phyloP scores from a whole-genome alignment of 495 filamentous ascomycete species.

The Jackrogersella multiformis region DNA sequence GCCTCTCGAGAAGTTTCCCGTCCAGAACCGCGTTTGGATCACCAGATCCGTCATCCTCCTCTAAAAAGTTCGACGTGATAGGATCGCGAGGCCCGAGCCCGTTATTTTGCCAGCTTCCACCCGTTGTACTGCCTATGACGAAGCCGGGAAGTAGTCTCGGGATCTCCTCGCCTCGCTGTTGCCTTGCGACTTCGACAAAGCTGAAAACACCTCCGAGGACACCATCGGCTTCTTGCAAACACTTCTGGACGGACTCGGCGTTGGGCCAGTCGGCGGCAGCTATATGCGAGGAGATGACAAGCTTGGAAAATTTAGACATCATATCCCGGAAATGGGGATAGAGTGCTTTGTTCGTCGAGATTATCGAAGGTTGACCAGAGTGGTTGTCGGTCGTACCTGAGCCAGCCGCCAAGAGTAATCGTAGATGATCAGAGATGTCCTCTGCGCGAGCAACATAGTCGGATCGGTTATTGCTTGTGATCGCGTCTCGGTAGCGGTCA shows the following conservation, averaged over 20 bases:
- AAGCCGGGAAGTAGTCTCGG: conserved; percentile 92
- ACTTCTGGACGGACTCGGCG: conserved; percentile 89
- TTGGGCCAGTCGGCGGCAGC: conserved; percentile 92
- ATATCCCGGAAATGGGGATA: conserved; percentile 98
- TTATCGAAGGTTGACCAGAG: conserved; percentile 98
- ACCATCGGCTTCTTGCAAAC: conserved; percentile 93
- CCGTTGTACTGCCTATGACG: conserved; percentile 78
- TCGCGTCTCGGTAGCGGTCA: conserved; percentile 85
- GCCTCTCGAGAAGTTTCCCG: conserved; percentile 74
- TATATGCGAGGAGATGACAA: conserved; percentile 98
- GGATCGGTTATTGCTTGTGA: conserved; percentile 79
- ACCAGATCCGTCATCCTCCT: conserved; percentile 79
- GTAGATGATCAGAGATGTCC: conserved; percentile 95
- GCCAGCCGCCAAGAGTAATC: conserved; percentile 90
- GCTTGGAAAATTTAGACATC: conserved; percentile 99
- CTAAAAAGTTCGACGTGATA: conserved; percentile 78
- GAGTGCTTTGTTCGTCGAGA: conserved; percentile 93
- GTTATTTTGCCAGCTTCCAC: conserved; percentile 95
- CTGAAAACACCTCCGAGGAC: conserved; percentile 92
- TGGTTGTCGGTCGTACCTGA: conserved; percentile 98
- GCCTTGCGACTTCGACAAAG: conserved; percentile 92
- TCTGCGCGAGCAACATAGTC: conserved; percentile 93
- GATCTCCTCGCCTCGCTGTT: conserved; percentile 89
- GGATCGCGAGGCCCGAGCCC: conserved; percentile 74
- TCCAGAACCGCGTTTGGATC: conserved; percentile 81